phyloP scores from a whole-genome alignment of 2,329 filamentous ascomycete genomes.

The Magnaporthiopsis incrustans region DNA sequence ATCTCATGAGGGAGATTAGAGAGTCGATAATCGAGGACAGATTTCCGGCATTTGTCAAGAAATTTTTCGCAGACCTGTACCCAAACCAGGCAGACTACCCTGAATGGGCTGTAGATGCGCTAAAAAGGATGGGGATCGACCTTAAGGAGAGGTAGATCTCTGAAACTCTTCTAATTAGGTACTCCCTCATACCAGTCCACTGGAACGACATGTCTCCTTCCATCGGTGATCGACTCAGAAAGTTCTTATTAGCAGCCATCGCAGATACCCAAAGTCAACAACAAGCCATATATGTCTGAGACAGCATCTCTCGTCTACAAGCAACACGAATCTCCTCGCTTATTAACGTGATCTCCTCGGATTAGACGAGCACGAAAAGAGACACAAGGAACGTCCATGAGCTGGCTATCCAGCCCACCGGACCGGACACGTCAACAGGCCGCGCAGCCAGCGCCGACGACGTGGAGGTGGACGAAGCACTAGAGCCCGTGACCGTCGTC shows the following conservation, averaged over 20 bases:
- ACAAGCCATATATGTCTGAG: neutral
- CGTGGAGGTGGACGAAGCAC: neutral
- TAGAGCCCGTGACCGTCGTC: conserved; percentile 8
- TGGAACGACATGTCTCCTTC: neutral
- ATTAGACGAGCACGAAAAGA: conserved; percentile 11
- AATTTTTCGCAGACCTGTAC: conserved; percentile 74
- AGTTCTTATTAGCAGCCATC: neutral
- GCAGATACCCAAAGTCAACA: neutral
- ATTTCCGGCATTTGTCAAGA: conserved; percentile 68
- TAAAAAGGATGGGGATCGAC: conserved; percentile 74
- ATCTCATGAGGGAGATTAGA: conserved; percentile 69
- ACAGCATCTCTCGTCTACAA: neutral
- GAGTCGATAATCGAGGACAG: conserved; percentile 72
- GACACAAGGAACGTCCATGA: conserved; percentile 11
- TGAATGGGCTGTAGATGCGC: conserved; percentile 73
- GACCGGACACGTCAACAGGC: conserved; percentile 3
- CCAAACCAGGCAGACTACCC: conserved; percentile 61
- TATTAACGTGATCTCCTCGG: neutral
- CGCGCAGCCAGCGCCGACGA: neutral
- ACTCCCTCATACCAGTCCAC: neutral
- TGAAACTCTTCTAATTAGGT: neutral
- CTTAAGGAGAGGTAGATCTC: conserved; percentile 34
- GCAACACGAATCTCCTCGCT: neutral
- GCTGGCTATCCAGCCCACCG: conserved; percentile 12
- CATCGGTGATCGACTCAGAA: neutral